Base-by-base conservation (phyloP, 176 grass and related monocot genomes). In the Pontederia crassipes region DNA sequence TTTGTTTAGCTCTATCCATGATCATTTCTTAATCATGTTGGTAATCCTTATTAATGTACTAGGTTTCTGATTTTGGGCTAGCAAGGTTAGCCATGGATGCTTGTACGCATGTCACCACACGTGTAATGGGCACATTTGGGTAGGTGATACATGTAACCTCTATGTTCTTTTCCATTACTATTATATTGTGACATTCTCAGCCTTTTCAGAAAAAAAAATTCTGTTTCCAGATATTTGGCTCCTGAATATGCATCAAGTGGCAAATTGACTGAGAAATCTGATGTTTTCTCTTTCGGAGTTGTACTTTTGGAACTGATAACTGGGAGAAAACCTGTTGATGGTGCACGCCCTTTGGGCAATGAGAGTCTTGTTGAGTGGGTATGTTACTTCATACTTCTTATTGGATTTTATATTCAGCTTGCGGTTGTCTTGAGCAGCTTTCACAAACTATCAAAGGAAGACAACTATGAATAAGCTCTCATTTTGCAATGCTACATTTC, bases 351-450 rank as follows among this genome's bases (percentile, higher is more conserved):
- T 54, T 52, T 85, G 10, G 93, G 84, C 27, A 84, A 91, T 18
- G 87, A 97, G 76, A 97, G 93, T 66, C 84, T 97, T 53, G 84
- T 91, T 40, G 87, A 97, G 73, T 97, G 93, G 93, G 93, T 97
- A 91, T 85, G 81, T 8, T 66, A 40, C 32, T 20, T 67, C 28
- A 52, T 12, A 53, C 57, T 70, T 50, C 12, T 18, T 80, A 55
- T 35, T 63, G n/a, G 12, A 24, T 20, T 32, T 69, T 47, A 64
- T 28, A 40, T 40, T 7, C 32, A 40, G 32, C 32, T 1, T 40
- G 32, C 20, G 20, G 6, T 40, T 40, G 6, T 40, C 32, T 40
- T 40, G 6, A 40, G 6, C 32, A 4, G 6, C 32, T 40, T 40
- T 40, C 32, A 40, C 32, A 40, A 40, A 40, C 32, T 40, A 40